Conservation (phyloP, 495 filamentous ascomycete species). For the Annulohypoxylon moriforme region DNA sequence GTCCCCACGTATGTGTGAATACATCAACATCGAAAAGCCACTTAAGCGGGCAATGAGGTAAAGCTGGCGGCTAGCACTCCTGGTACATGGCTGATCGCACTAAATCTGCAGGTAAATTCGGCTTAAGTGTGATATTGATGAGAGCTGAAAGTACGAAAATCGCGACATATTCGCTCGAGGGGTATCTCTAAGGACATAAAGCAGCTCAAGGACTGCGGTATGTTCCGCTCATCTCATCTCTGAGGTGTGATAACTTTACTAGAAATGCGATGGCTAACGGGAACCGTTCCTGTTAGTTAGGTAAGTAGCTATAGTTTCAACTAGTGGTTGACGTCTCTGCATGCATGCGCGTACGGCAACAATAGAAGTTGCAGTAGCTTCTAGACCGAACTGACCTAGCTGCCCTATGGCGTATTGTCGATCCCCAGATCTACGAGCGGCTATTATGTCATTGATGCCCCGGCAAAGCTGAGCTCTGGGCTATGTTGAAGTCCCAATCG, state of each 20-base stretch:
- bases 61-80: not conserved
- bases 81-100: not conserved
- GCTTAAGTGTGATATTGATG: not conserved
- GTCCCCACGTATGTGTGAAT: not conserved
- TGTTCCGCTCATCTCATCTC: no score
- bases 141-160: not conserved
- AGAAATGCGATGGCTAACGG: no score
- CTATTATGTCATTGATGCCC: not conserved
- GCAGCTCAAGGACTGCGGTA: no score
- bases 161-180: no score
- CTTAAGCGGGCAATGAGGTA: not conserved
- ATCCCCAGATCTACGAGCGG: not conserved
- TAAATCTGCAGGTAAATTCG: not conserved
- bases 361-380: not conserved
- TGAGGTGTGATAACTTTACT: no score
- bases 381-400: not conserved
- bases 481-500: not conserved
- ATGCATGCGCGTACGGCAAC: not conserved
- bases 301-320: no score
- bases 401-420: not conserved
- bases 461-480: not conserved
- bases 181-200: no score
- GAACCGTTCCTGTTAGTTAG: no score
- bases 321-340: no score
- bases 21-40: no score